Evolutionary conservation across 306 rosid species (phyloP).

Genomic region (Cicer arietinum): DNA sequence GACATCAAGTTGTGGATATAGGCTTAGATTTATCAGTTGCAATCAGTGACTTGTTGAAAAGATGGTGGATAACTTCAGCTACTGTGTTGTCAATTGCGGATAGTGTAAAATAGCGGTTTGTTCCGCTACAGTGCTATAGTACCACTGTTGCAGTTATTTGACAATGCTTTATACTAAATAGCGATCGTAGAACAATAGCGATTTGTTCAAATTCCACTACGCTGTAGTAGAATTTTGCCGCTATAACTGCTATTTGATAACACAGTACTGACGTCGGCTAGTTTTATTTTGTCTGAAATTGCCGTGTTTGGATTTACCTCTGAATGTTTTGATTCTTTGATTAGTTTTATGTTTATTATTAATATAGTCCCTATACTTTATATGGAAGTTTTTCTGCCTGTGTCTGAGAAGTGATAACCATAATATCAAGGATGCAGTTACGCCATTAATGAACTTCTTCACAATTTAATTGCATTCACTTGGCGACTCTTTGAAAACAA

Average conservation of each 20-base stretch:
- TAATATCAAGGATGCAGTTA: constrained; percentile 15
- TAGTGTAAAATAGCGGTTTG: too few species aligned
- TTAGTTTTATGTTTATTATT: constrained; percentile 9
- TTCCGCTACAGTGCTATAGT: too few species aligned
- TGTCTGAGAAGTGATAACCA: not conserved
- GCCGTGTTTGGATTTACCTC: not conserved
- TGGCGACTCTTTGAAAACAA: too few species aligned
- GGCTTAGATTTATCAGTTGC: constrained; percentile 5
- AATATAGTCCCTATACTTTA: not conserved
- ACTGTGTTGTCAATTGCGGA: too few species aligned
- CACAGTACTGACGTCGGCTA: too few species aligned
- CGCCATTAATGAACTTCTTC: not conserved
- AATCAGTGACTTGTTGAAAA: constrained; percentile 12
- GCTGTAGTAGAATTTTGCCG: too few species aligned
- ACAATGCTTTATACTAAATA: too few species aligned
- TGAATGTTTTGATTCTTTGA: constrained; percentile 14
- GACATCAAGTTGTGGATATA: not conserved
- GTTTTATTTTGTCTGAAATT: constrained; percentile 25
- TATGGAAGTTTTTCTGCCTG: constrained; percentile 21
- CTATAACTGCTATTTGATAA: too few species aligned
- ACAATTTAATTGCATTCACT: too few species aligned
- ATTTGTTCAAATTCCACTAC: too few species aligned
- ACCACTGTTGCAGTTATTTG: too few species aligned
- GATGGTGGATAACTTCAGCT: constrained; percentile 13
- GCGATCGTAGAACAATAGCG: too few species aligned